Evolutionary conservation across 257 asterid species (phyloP).

Genomic region (Haberlea rhodopensis): DNA sequence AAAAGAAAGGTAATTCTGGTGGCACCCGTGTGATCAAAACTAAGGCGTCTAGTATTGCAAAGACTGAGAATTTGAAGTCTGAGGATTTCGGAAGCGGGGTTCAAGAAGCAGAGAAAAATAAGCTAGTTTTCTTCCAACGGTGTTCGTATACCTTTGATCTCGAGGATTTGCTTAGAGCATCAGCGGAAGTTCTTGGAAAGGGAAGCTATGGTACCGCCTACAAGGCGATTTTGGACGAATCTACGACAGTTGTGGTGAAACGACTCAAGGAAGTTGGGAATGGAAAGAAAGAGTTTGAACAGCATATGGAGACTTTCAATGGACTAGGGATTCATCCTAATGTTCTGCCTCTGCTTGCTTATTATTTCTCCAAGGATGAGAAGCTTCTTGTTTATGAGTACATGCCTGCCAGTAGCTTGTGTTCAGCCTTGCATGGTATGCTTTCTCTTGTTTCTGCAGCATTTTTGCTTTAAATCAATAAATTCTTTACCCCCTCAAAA

Average conservation of each 20-base stretch:
- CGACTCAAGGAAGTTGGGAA: conserved; percentile 69
- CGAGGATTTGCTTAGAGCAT: conserved; percentile 89
- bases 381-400: conserved; percentile 85
- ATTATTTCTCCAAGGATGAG: conserved; percentile 90
- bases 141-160: conserved; percentile 66
- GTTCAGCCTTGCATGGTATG: conserved; percentile 80
- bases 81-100: conserved; percentile 94
- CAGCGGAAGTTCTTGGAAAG: conserved; percentile 96
- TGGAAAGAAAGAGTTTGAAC: conserved; percentile 82
- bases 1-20: conserved; percentile 37
- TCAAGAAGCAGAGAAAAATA: conserved; percentile 83
- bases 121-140: conserved; percentile 74
- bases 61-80: conserved; percentile 56
- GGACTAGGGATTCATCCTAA: conserved; percentile 53
- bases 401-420: conserved; percentile 76
- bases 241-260: conserved; percentile 76
- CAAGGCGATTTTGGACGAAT: conserved; percentile 78
- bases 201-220: conserved; percentile 90
- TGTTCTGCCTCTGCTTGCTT: conserved; percentile 69
- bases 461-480: neutral
- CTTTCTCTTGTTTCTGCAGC: neutral
- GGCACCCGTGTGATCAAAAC: conserved; percentile 46
- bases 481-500: neutral
- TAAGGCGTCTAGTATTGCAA: conserved; percentile 51
- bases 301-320: conserved; percentile 71